Percentiles rank a stretch among this genome's conserved stretches.
Evolutionary conservation across 75 land plant genomes (phyloP).

Genomic region (Pinus tabuliformis): DNA sequence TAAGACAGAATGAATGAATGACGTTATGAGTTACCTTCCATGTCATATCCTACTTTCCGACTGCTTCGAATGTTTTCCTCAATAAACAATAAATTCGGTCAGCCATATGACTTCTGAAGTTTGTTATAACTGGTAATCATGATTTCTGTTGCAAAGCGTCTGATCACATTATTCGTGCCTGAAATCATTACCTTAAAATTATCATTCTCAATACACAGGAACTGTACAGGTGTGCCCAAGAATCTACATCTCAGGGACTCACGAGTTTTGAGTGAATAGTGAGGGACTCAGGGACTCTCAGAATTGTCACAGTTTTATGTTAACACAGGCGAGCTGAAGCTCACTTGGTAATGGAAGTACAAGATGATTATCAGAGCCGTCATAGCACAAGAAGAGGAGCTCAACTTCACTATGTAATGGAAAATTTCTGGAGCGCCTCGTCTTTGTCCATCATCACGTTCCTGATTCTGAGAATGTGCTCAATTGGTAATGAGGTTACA

Average conservation of each 20-base stretch:
- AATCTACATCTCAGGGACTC: background rate
- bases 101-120: too few relatives aligned
- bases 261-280: background rate
- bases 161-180: constrained; percentile 3
- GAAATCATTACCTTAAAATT: background rate
- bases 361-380: too few relatives aligned
- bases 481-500: too few relatives aligned
- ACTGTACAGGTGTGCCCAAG: background rate
- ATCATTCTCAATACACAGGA: background rate
- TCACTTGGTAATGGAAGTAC: too few relatives aligned
- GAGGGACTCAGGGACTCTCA: background rate
- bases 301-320: background rate
- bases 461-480: background rate
- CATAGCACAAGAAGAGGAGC: too few relatives aligned
- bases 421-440: background rate
- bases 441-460: background rate
- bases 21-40: too few relatives aligned
- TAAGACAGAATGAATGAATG: too few relatives aligned
- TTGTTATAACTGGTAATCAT: too few relatives aligned
- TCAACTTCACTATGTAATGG: background rate
- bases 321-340: background rate
- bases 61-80: too few relatives aligned
- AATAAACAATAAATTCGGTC: too few relatives aligned
- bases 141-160: too few relatives aligned
- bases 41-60: too few relatives aligned